Evolutionary conservation across 371 early-diverging fungal species (phyloP), one percentile per base, ranked within the genome.

Genomic region (Mortierella sp.): DNA sequence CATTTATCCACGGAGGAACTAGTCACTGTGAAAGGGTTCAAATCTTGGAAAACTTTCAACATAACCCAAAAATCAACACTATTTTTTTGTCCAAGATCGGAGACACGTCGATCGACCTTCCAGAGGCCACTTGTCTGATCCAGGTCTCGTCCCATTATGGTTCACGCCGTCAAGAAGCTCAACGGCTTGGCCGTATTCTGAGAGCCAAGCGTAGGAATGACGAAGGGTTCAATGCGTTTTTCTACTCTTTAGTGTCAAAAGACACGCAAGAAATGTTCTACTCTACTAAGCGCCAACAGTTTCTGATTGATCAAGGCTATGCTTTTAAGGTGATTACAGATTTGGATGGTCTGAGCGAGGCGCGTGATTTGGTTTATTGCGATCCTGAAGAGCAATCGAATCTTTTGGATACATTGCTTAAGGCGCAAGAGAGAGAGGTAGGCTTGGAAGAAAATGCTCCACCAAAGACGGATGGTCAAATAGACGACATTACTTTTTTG

Each of bases 201-300:
- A 88, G 99, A 60, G 99, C 99, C 34, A 99, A 99, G 84, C 89
- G 97, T 64, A 91, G 99, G 83, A 96, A 95, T 68, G 98, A 98
- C 75, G 97, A 96, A 66, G 99, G 98, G 0, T 93, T 92, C 83
- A 98, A 97, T 79, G 99, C 99, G 2, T 98, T 94, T 85, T 99
- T 99, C 79, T 99, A 99, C 82, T 96, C 99, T 5, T 86, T 99
- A 28, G 99, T 99, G 9, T 94, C 95, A 49, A 93, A 94, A 67
- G 99, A 99, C 85, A 99, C 99, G 0, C 96, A 99, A 80, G 99
- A 99, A 86, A 99, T 99, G 95, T 96, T 91, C 69, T 99, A 99
- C 76, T 96, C 97, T n/a, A 91, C 96, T 17, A 98, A 98, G 83
- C 92, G 99, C 49, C 98, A 99, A 84, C 99, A 98, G 85, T 99